Evolutionary conservation across 345 rosid genomes (phyloP).

Genomic region (Abelmoschus esculentus): DNA sequence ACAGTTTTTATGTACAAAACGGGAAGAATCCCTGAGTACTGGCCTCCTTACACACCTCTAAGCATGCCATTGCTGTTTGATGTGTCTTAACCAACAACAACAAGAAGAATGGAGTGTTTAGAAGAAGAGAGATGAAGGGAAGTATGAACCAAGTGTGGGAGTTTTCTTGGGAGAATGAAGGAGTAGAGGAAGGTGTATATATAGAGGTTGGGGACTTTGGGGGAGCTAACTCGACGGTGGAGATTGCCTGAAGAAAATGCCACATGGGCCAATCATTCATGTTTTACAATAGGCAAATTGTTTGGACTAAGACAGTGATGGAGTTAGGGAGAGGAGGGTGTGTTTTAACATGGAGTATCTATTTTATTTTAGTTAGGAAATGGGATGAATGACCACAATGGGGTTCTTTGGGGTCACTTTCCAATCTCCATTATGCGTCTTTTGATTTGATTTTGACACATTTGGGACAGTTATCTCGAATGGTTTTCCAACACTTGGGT

Average conservation of each 20-base stretch:
- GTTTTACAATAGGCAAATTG: constrained; percentile 2
- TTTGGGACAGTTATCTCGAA: not conserved
- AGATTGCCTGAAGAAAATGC: constrained; percentile 16
- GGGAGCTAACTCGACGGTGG: constrained; percentile 23
- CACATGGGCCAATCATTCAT: constrained; percentile 27
- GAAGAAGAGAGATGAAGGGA: not conserved
- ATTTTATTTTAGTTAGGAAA: not conserved
- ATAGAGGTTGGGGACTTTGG: constrained; percentile 22
- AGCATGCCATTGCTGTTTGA: constrained; percentile 36
- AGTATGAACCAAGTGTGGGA: not conserved
- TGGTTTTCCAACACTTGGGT: constrained; percentile 1
- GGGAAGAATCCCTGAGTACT: constrained; percentile 12
- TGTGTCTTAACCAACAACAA: not conserved
- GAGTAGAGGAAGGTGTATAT: constrained; percentile 14
- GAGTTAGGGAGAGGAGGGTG: too few species aligned
- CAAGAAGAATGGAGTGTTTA: too few species aligned
- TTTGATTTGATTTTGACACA: constrained; percentile 16
- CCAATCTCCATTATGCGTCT: not conserved
- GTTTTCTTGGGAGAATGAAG: constrained; percentile 8
- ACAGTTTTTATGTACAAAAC: too few species aligned
- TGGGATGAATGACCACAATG: not conserved
- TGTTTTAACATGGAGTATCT: not conserved
- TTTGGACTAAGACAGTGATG: constrained; percentile 6
- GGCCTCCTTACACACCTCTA: constrained; percentile 41
- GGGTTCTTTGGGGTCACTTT: constrained; percentile 5